phyloP scores from a whole-genome alignment of 2,329 filamentous ascomycete species.

The Cladorrhinum sp. region DNA sequence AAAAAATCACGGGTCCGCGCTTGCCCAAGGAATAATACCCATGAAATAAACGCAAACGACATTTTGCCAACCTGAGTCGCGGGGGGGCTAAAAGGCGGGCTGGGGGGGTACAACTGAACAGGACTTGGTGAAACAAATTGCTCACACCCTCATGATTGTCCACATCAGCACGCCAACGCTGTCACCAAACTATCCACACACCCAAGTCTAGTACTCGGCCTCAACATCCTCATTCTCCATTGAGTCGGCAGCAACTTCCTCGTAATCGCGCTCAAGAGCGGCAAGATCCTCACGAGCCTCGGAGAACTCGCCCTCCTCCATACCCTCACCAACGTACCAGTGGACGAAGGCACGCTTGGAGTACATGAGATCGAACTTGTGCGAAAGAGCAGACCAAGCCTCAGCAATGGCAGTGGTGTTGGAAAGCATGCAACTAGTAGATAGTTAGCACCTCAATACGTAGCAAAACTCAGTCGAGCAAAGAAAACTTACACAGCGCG shows the following conservation, averaged over 20 bases:
- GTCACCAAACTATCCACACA: slow-evolving; percentile 12
- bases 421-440: slow-evolving; percentile 84
- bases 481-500: slow-evolving; percentile 79
- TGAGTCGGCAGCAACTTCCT: slow-evolving; percentile 95
- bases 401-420: slow-evolving; percentile 99
- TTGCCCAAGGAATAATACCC: slow-evolving; percentile 28
- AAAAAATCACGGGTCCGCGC: slow-evolving; percentile 24
- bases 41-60: slow-evolving; percentile 19
- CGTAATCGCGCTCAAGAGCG: slow-evolving; percentile 96
- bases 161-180: slow-evolving; percentile 18
- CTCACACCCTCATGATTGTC: slow-evolving; percentile 12
- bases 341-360: slow-evolving; percentile 99
- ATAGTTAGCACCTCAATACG: slow-evolving; percentile 25
- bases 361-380: slow-evolving; percentile 99
- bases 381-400: slow-evolving; percentile 92
- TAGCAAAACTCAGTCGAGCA: background rate
- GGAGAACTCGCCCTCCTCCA: slow-evolving; percentile 99
- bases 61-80: slow-evolving; percentile 21
- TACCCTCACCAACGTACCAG: slow-evolving; percentile 99
- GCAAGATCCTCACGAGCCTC: slow-evolving; percentile 98
- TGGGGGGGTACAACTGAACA: slow-evolving; percentile 11
- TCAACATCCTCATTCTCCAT: slow-evolving; percentile 84
- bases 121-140: slow-evolving; percentile 10
- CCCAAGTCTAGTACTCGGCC: slow-evolving; percentile 75
- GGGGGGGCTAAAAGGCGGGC: slow-evolving; percentile 11